Percentiles rank a stretch among this genome's conserved stretches.
phyloP scores from a whole-genome alignment of 2,329 filamentous ascomycete genomes.

The Phoma herbarum region DNA sequence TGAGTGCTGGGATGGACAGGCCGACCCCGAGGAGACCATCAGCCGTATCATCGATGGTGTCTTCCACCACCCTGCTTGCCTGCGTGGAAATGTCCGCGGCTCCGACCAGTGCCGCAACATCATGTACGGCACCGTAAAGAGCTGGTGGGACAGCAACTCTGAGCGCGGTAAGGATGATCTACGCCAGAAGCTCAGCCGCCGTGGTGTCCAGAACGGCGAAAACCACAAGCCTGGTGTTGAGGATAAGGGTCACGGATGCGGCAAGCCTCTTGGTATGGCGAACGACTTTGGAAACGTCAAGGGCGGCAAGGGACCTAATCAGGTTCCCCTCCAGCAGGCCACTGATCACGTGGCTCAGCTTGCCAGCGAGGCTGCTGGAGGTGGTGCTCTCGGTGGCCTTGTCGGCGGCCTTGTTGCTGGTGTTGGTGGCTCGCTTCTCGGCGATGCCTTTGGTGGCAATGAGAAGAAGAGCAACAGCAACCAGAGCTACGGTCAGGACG shows the following conservation, averaged over 20 bases:
- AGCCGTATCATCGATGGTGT: constrained; percentile 82
- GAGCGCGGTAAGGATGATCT: constrained; percentile 71
- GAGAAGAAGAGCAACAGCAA: constrained; percentile 64
- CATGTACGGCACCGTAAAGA: constrained; percentile 81
- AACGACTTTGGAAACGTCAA: constrained; percentile 59
- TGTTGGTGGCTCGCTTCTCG: constrained; percentile 69
- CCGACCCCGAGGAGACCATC: constrained; percentile 74
- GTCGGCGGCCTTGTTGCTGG: constrained; percentile 72
- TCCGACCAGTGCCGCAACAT: constrained; percentile 73
- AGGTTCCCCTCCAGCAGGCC: constrained; percentile 41
- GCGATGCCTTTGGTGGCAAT: constrained; percentile 63
- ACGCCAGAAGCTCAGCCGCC: constrained; percentile 76
- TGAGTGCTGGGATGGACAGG: constrained; percentile 83
- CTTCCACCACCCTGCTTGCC: constrained; percentile 87
- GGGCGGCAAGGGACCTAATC: constrained; percentile 55
- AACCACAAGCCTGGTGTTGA: constrained; percentile 89
- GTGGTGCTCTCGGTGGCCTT: constrained; percentile 73
- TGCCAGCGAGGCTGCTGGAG: constrained; percentile 68
- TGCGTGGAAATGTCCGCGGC: constrained; percentile 69
- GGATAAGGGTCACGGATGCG: constrained; percentile 86
- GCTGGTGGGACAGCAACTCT: constrained; percentile 80
- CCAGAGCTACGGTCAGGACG: constrained; percentile 65
- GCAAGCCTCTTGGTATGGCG: constrained; percentile 79
- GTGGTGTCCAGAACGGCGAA: constrained; percentile 77
- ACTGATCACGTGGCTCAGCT: constrained; percentile 58